A percentile compares a stretch with the other conserved stretches of the same genome.
phyloP scores from a whole-genome alignment of 2,329 filamentous ascomycete species.

The Beauveria caledonica region DNA sequence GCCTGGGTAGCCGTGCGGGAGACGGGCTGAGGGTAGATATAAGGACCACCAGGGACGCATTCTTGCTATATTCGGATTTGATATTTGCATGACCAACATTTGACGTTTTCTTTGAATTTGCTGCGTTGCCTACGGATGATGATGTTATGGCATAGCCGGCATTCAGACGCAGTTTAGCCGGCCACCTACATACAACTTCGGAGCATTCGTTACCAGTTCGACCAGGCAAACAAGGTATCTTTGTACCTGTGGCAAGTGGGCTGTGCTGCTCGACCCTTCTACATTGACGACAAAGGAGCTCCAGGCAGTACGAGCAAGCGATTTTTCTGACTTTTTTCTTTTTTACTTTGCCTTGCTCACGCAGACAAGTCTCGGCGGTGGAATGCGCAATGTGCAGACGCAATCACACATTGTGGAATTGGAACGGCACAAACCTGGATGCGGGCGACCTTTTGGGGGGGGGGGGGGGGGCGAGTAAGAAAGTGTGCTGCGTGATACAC shows the following conservation, averaged over 20 bases:
- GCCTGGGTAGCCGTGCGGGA: background rate
- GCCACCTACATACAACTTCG: background rate
- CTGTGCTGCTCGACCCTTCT: too few relatives aligned
- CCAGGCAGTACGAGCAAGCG: too few relatives aligned
- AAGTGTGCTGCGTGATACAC: background rate
- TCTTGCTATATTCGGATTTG: background rate
- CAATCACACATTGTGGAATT: background rate
- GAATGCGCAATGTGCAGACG: constrained; percentile 4
- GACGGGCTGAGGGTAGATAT: background rate
- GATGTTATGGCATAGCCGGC: constrained; percentile 23
- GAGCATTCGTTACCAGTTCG: background rate
- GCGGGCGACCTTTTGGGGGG: background rate
- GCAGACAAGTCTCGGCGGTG: background rate
- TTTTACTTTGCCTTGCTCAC: background rate
- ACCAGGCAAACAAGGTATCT: background rate
- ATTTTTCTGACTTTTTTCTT: background rate
- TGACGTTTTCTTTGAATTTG: background rate
- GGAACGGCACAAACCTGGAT: background rate
- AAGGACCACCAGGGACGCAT: background rate
- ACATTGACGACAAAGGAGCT: too few relatives aligned
- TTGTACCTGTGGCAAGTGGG: background rate
- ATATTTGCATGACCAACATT: background rate
- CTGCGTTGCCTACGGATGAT: background rate
- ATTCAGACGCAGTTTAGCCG: constrained; percentile 9
- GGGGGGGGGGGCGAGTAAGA: background rate